These are phyloP conservation scores for Rhodotorula paludigena DNA, from an alignment of 768 basidiomycete genomes.

Conservation along the genomic window DNA sequence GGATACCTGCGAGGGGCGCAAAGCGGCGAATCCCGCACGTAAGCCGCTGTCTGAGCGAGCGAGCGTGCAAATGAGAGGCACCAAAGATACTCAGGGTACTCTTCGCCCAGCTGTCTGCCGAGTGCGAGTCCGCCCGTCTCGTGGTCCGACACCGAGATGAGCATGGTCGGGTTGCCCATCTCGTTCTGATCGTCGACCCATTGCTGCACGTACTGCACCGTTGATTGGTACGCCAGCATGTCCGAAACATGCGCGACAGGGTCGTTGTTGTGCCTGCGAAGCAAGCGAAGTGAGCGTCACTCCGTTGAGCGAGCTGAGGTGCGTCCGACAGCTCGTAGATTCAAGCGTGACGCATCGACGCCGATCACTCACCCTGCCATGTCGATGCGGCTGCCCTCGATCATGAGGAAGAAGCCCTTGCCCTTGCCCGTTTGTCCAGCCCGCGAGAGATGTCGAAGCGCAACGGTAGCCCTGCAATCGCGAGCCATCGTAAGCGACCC, in stretches of 20 bases:
- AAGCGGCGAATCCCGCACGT: accelerated
- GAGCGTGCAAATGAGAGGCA: neutral
- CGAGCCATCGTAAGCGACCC: too few relatives aligned
- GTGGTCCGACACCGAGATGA: constrained; percentile 43
- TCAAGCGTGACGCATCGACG: too few relatives aligned
- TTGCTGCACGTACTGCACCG: constrained; percentile 38
- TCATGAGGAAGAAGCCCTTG: constrained; percentile 44
- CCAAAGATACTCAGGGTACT: constrained; percentile 41
- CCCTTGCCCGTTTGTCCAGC: neutral
- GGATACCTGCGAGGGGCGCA: constrained; percentile 37
- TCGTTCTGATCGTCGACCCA: constrained; percentile 36
- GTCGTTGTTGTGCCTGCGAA: constrained; percentile 24
- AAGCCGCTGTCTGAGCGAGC: neutral
- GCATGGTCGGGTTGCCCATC: constrained; percentile 33
- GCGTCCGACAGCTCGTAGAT: too few relatives aligned
- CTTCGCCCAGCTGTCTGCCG: constrained; percentile 36
- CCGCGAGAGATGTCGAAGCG: constrained; percentile 35
- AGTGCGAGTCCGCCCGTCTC: constrained; percentile 44
- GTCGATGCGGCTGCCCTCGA: constrained; percentile 43
- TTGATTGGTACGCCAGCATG: constrained; percentile 42
- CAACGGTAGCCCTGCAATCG: constrained; percentile 38
- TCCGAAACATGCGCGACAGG: constrained; percentile 37
- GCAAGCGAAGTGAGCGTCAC: too few relatives aligned
- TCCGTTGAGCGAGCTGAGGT: too few relatives aligned
- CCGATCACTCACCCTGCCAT: constrained; percentile 37